phyloP scores from a whole-genome alignment of 768 basidiomycete genomes.

The Kondoa subrosea region DNA sequence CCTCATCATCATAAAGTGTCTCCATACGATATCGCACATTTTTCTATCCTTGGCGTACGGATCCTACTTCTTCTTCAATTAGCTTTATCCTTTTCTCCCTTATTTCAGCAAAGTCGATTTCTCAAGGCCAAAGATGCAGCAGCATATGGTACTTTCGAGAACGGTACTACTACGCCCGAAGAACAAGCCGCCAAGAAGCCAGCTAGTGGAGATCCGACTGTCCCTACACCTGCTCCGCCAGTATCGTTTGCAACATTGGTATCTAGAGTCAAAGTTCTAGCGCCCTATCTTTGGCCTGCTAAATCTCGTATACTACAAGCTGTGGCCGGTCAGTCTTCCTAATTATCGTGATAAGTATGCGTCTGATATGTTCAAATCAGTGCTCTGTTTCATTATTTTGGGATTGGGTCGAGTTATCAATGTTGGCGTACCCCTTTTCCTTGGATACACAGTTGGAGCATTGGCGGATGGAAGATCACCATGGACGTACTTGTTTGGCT shows the following conservation, averaged over 20 bases:
- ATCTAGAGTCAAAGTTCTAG: constrained; percentile 45
- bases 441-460: constrained; percentile 46
- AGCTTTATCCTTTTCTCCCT: constrained; percentile 16
- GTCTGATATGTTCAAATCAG: constrained; percentile 35
- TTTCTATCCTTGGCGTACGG: constrained; percentile 19
- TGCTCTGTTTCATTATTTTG: constrained; percentile 51
- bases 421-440: constrained; percentile 37
- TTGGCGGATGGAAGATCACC: constrained; percentile 30
- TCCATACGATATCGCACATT: constrained; percentile 36
- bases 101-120: constrained; percentile 17
- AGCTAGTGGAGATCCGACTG: constrained; percentile 1
- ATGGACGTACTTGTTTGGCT: constrained; percentile 54
- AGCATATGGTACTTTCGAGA: constrained; percentile 14
- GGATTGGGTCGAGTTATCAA: constrained; percentile 62
- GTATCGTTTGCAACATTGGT: neutral
- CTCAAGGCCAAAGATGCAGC: neutral
- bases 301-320: constrained; percentile 50
- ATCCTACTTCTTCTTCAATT: constrained; percentile 21
- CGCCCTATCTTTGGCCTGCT: constrained; percentile 72
- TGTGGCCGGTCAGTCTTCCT: constrained; percentile 35
- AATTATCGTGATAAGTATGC: no score
- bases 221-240: constrained; percentile 1
- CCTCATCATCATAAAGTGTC: constrained; percentile 34
- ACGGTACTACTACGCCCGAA: neutral
- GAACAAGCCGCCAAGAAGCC: neutral